These are phyloP conservation scores for Udeniomyces megalosporus DNA, from an alignment of 768 basidiomycete genomes.

Conservation along the genomic window DNA sequence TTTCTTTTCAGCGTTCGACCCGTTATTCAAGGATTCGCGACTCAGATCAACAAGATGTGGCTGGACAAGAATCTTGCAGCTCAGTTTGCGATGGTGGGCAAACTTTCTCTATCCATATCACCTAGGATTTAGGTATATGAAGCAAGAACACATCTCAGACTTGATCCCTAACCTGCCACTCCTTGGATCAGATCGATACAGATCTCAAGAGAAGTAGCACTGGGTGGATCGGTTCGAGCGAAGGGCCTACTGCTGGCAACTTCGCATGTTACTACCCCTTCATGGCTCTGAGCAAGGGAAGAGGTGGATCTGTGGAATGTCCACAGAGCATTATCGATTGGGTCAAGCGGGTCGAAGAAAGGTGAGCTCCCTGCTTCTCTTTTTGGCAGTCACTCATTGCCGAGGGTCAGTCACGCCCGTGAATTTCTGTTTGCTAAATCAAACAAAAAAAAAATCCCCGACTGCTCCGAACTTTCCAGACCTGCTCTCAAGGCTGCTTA, in stretches of 20 bases:
- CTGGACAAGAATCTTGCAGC: slow-evolving; percentile 2
- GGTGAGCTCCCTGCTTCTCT: not conserved
- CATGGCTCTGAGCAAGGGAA: not conserved
- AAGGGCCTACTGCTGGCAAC: slow-evolving; percentile 8
- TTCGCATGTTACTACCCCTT: slow-evolving; percentile 11
- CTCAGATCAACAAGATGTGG: slow-evolving; percentile 9
- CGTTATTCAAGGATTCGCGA: slow-evolving; percentile 7
- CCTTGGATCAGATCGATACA: slow-evolving; percentile 1
- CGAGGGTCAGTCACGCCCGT: too few relatives aligned
- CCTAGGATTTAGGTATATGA: too few relatives aligned
- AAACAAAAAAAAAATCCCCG: not conserved
- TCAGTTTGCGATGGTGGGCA: slow-evolving; percentile 1
- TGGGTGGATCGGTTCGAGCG: slow-evolving; percentile 5
- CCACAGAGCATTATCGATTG: slow-evolving; percentile 1
- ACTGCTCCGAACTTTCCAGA: not conserved
- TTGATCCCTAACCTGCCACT: not conserved
- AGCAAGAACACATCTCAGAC: too few relatives aligned
- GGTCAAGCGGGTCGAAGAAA: not conserved
- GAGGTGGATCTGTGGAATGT: not conserved
- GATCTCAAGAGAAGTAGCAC: not conserved
- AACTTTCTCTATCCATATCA: not conserved
- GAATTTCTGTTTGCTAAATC: not conserved
- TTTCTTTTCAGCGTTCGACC: not conserved
- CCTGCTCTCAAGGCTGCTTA: slow-evolving; percentile 2
- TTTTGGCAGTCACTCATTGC: too few relatives aligned